These are phyloP conservation scores for Heritiera fomes DNA, from an alignment of 345 rosid species.

Conservation along the genomic window DNA sequence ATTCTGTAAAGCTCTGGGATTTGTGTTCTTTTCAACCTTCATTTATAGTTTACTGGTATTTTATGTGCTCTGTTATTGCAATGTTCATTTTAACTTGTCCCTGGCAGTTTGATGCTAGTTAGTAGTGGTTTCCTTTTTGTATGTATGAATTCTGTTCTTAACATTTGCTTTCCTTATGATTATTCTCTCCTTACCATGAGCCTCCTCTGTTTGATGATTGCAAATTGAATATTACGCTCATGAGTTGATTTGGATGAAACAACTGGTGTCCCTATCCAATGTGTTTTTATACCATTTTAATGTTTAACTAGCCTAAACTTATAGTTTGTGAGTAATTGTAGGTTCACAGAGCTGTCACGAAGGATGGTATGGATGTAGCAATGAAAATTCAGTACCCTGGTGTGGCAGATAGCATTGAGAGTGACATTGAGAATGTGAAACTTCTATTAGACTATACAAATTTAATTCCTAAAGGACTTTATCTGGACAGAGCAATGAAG, in stretches of 20 bases:
- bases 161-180: background rate
- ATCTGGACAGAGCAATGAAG: slow-evolving; percentile 91
- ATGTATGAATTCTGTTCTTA: background rate
- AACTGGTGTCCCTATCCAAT: background rate
- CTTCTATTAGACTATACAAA: slow-evolving; percentile 79
- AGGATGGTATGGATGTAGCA: slow-evolving; percentile 73
- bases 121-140: background rate
- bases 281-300: background rate
- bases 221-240: background rate
- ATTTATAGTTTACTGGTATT: slow-evolving; percentile 5
- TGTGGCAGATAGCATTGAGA: slow-evolving; percentile 91
- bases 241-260: background rate
- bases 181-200: background rate
- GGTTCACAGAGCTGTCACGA: slow-evolving; percentile 88
- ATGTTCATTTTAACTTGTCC: background rate
- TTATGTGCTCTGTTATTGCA: background rate
- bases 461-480: slow-evolving; percentile 90
- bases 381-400: slow-evolving; percentile 99
- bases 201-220: background rate
- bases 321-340: slow-evolving; percentile 35
- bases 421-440: slow-evolving; percentile 94
- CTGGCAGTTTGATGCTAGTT: slow-evolving; percentile 3
- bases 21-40: background rate
- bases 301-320: slow-evolving; percentile 12
- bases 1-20: background rate